Percentiles rank a stretch among this genome's conserved stretches.
phyloP scores from a whole-genome alignment of 2,329 filamentous ascomycete genomes.

The Xenosphaeropsis pyriputrescens region DNA sequence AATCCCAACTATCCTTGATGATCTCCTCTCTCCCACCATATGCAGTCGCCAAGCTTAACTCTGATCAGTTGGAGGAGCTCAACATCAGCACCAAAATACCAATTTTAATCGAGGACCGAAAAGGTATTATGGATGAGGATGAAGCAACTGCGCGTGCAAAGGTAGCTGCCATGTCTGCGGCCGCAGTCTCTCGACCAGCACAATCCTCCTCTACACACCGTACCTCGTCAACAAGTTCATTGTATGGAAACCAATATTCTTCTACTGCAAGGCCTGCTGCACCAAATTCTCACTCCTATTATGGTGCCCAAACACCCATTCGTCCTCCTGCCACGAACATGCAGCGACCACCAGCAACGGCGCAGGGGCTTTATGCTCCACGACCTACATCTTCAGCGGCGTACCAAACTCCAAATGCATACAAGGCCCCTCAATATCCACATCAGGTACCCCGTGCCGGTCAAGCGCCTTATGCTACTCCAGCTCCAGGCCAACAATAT shows the following conservation, averaged over 20 bases:
- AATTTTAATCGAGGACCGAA: conserved; percentile 29
- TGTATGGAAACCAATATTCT: conserved; percentile 19
- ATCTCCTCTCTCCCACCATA: conserved; percentile 37
- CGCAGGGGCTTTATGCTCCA: conserved; percentile 12
- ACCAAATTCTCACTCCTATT: conserved; percentile 8
- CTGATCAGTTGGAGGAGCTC: conserved; percentile 35
- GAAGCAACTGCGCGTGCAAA: conserved; percentile 17
- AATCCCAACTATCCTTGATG: conserved; percentile 33
- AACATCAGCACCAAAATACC: conserved; percentile 35
- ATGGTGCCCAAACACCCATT: conserved; percentile 13
- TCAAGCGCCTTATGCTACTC: conserved; percentile 12
- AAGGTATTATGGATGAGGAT: conserved; percentile 39
- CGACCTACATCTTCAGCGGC: conserved; percentile 11
- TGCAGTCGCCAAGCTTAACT: conserved; percentile 39
- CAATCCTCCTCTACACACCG: conserved; percentile 9
- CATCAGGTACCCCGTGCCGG: conserved; percentile 14
- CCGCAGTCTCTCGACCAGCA: conserved; percentile 8
- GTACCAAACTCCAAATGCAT: conserved; percentile 12
- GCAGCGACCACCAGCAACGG: conserved; percentile 14
- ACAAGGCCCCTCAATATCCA: conserved; percentile 14
- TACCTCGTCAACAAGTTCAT: conserved; percentile 9
- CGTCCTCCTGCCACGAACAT: conserved; percentile 11
- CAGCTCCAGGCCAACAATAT: conserved; percentile 10
- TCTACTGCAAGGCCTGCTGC: conserved; percentile 9
- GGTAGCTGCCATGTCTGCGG: conserved; percentile 9